Conservation (phyloP, 1,284 basidiomycete genomes). For the Salmacisia buchloeana region DNA sequence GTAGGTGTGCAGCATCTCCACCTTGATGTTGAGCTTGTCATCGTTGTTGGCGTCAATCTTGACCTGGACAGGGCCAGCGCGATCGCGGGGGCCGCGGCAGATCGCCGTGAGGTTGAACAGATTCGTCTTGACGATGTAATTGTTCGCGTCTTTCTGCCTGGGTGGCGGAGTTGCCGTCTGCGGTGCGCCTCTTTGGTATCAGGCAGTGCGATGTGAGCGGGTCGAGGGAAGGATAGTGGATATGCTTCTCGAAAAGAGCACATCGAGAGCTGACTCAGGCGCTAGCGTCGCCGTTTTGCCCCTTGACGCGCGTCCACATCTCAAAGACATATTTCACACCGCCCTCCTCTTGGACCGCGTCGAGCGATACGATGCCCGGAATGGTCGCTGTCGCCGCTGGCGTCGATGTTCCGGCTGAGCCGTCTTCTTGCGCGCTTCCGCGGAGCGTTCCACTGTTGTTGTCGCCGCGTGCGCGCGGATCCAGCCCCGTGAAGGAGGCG, state of each 20-base stretch:
- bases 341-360: neutral
- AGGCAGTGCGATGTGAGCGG: too few species aligned
- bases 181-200: too few species aligned
- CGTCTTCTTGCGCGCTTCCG: too few species aligned
- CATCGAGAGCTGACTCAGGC: too few species aligned
- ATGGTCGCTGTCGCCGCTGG: too few species aligned
- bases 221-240: too few species aligned
- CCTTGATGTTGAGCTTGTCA: conserved; percentile 56
- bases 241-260: too few species aligned
- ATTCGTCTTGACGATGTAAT: conserved; percentile 49
- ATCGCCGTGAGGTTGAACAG: conserved; percentile 36
- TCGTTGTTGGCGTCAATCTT: conserved; percentile 23
- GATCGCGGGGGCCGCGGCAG: conserved; percentile 19
- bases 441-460: too few species aligned
- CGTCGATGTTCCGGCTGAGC: too few species aligned
- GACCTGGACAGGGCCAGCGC: conserved; percentile 35
- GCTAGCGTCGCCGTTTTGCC: too few species aligned
- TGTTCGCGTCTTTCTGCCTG: conserved; percentile 42
- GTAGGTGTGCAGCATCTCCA: conserved; percentile 70
- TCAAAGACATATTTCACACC: neutral
- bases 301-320: conserved; percentile 6
- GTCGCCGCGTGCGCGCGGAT: too few species aligned
- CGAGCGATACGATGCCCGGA: neutral
- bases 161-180: too few species aligned
- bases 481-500: neutral